These are phyloP conservation scores for Penicillium bovifimosum DNA, from an alignment of 495 filamentous ascomycete genomes.

Conservation along the genomic window DNA sequence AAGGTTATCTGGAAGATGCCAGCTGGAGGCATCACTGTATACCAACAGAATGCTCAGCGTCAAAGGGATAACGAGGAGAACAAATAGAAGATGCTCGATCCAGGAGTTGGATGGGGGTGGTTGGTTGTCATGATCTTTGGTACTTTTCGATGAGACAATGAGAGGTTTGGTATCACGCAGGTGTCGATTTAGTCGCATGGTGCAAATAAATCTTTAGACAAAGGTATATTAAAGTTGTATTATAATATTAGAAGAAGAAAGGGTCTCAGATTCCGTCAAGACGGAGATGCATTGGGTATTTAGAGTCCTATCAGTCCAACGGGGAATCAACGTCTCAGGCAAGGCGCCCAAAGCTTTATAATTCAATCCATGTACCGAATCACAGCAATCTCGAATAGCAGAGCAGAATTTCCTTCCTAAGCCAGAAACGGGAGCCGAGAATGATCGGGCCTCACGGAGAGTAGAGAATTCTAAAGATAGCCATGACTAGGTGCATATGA, in stretches of 20 bases:
- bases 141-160: neutral
- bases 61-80: neutral
- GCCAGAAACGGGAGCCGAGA: too few species aligned
- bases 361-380: neutral
- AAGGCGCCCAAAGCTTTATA: neutral
- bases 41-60: constrained; percentile 2
- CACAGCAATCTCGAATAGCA: neutral
- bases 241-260: too few species aligned
- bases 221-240: neutral
- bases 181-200: neutral
- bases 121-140: neutral
- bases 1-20: constrained; percentile 3
- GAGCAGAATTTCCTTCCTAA: too few species aligned
- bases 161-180: neutral
- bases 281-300: neutral
- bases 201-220: neutral
- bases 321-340: neutral
- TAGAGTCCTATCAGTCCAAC: neutral
- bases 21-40: constrained; percentile 6
- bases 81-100: neutral
- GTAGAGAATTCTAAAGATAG: neutral
- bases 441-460: too few species aligned
- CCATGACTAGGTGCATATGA: neutral
- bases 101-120: neutral
- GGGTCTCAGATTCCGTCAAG: neutral